phyloP scores from a whole-genome alignment of 2,329 filamentous ascomycete genomes.

The Myriosclerotinia scirpicola region DNA sequence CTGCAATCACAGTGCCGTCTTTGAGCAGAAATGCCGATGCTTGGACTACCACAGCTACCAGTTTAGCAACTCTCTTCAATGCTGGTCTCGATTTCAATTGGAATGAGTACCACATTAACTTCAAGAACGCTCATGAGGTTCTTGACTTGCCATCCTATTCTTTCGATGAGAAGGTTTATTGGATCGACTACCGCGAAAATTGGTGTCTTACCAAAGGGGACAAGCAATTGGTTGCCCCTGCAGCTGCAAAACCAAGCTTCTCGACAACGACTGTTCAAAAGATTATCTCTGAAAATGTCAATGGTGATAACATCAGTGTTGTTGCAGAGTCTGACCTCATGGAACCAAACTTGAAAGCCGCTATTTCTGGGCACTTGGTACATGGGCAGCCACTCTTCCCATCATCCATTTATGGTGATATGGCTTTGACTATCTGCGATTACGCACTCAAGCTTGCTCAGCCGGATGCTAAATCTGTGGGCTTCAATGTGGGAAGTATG shows the following conservation, averaged over 20 bases:
- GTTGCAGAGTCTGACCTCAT: constrained; percentile 55
- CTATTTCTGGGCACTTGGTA: constrained; percentile 57
- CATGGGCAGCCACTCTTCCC: constrained; percentile 55
- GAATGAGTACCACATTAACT: constrained; percentile 65
- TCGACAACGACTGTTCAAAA: constrained; percentile 47
- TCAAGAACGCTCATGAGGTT: constrained; percentile 57
- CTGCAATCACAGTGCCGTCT: constrained; percentile 58
- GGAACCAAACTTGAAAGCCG: constrained; percentile 40
- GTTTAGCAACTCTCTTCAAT: constrained; percentile 58
- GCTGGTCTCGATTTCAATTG: constrained; percentile 65
- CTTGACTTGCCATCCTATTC: constrained; percentile 64
- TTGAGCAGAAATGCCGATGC: constrained; percentile 61
- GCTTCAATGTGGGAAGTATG: constrained; percentile 61
- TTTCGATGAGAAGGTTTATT: constrained; percentile 68
- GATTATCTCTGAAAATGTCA: constrained; percentile 49
- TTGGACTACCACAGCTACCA: constrained; percentile 62
- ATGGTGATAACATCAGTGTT: constrained; percentile 51
- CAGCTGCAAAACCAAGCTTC: constrained; percentile 48
- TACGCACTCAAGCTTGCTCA: constrained; percentile 51
- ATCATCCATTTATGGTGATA: constrained; percentile 56
- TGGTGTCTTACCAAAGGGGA: constrained; percentile 66
- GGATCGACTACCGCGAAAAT: constrained; percentile 62
- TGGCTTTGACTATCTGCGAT: constrained; percentile 57
- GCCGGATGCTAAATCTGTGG: constrained; percentile 43
- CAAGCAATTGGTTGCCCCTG: constrained; percentile 55